Conservation (phyloP, 768 basidiomycete genomes). For the Rhizopogon salebrosus region DNA sequence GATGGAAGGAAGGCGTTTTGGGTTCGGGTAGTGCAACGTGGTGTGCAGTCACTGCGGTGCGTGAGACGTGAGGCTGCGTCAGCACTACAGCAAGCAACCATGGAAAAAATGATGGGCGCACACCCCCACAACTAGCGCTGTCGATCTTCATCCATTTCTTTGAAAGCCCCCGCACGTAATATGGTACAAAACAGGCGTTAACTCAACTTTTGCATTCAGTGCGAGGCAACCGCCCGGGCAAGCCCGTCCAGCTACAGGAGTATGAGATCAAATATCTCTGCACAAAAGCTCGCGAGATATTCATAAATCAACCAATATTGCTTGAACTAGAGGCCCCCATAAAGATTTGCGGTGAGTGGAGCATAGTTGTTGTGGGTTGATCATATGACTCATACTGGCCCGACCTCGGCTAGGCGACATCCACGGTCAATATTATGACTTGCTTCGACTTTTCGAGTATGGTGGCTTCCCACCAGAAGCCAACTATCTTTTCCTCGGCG, state of each 20-base stretch:
- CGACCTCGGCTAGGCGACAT: constrained; percentile 72
- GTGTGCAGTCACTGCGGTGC: not conserved
- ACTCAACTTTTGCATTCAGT: constrained; percentile 46
- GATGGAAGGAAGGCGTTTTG: not conserved
- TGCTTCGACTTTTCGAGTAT: constrained; percentile 96
- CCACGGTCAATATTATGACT: constrained; percentile 99
- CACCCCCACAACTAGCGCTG: not conserved
- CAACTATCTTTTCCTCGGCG: constrained; percentile 99
- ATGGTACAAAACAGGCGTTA: not conserved
- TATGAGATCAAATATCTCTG: constrained; percentile 99
- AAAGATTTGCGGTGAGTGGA: constrained; percentile 92
- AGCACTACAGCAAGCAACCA: constrained; percentile 1
- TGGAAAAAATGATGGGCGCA: constrained; percentile 6
- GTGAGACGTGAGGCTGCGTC: constrained; percentile 2
- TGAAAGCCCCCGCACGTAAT: not conserved
- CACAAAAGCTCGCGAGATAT: constrained; percentile 97
- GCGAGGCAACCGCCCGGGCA: constrained; percentile 96
- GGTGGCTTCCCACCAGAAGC: constrained; percentile 99
- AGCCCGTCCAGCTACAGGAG: constrained; percentile 95
- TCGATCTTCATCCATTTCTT: not conserved
- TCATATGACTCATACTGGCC: constrained; percentile 18
- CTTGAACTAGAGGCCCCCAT: constrained; percentile 98
- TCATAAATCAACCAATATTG: constrained; percentile 97
- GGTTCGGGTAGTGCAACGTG: not conserved
- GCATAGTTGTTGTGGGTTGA: constrained; percentile 12